Base-by-base conservation (phyloP, 345 rosid genomes). In the Eucalyptus albens region DNA sequence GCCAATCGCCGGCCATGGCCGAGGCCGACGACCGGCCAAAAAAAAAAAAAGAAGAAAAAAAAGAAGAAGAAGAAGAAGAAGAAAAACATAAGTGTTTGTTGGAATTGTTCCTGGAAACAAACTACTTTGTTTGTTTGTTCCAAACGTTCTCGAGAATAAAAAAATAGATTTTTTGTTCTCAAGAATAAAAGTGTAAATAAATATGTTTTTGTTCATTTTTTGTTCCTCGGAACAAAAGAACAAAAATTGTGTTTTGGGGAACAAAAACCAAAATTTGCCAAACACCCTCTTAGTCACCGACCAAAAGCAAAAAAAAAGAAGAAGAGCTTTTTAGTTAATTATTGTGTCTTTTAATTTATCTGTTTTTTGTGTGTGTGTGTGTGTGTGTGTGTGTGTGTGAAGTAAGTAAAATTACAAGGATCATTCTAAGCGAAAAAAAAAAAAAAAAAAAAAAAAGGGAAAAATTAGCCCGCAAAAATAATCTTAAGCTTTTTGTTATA, bases 71-170 rank as follows among this genome's bases (percentile, higher is more conserved):
- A 47, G 13, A 11, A 50, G 6, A 50, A 50, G 15, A 50, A 50
- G 12, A 11, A 49, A 50, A 14, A 50, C 6, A 50, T 0, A 14
- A 50, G 3, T 50, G 17, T 50, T 50, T 50, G 3, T 50, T 0
- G 3, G 1, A 50, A 50, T 14, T 14, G 17, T 50, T 50, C 0
- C 0, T 14, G 0, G 2, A 2, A 5, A 50, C 17, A 50, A 50
- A 47, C 3, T 14, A 2, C 0, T 14, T 50, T 6, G 13, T 50
- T 0, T 5, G 5, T 49, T 0, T 13, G 2, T 49, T 49, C 1
- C 6, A 49, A 49, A 49, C 1, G 0, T 49, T 49, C 1, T 1
- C 3, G 6, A 1, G 16, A 50, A 50, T 15, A 50, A 50, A 50
- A 50, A 47, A 47, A 50, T 5, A 15, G 0, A 50, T 5, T 14